A percentile compares a stretch with the other conserved stretches of the same genome.
Conservation (phyloP, 257 asterid genomes). For the Solanum bulbocastanum region DNA sequence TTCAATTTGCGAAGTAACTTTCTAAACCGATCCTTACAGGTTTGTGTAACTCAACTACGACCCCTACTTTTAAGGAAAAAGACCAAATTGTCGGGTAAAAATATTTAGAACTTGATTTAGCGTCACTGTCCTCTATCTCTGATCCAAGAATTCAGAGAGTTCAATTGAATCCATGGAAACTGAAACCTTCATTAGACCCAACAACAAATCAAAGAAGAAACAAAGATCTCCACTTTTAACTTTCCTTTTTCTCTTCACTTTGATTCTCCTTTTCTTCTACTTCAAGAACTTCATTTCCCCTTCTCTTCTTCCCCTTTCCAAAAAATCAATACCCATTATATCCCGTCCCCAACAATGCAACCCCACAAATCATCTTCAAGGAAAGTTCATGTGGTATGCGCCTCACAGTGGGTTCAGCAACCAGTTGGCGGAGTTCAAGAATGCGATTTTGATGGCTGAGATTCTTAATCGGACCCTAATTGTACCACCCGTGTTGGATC, state of each 20-base stretch:
- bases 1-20: neutral
- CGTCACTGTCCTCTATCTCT: neutral
- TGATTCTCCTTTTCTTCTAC: slow-evolving; percentile 33
- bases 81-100: neutral
- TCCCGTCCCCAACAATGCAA: neutral
- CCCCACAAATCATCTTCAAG: slow-evolving; percentile 10
- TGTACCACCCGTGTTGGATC: slow-evolving; percentile 87
- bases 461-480: slow-evolving; percentile 72
- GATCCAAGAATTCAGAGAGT: neutral
- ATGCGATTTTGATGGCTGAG: slow-evolving; percentile 60
- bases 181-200: neutral
- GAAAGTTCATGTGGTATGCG: slow-evolving; percentile 76
- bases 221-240: slow-evolving; percentile 9
- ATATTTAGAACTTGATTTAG: neutral
- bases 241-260: slow-evolving; percentile 5
- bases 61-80: neutral
- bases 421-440: slow-evolving; percentile 83
- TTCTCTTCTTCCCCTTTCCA: slow-evolving; percentile 26
- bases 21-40: neutral
- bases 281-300: slow-evolving; percentile 24
- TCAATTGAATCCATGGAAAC: neutral
- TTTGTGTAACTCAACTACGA: neutral
- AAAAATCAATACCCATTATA: slow-evolving; percentile 13
- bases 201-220: neutral
- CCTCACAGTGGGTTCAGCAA: slow-evolving; percentile 98